Conservation (phyloP, 2,329 filamentous ascomycete species). For the Dothideomycetes sp. region DNA sequence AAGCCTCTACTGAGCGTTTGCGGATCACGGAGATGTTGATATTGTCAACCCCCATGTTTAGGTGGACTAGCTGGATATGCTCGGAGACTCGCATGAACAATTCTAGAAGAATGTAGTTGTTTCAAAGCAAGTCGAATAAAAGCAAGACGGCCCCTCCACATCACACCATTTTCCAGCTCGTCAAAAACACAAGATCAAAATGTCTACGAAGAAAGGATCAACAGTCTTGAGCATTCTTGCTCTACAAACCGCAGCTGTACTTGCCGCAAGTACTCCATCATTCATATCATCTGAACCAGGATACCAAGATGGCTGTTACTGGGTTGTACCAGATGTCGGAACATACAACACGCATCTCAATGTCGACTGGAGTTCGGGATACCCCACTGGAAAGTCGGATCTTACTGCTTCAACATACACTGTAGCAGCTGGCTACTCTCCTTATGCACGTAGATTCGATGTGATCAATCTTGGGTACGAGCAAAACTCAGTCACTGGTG, state of each 20-base stretch:
- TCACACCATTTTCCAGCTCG: too few relatives aligned
- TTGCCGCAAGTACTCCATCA: too few relatives aligned
- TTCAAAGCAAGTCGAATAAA: slow-evolving; percentile 1
- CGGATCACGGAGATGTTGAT: too few relatives aligned
- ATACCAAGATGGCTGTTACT: neutral
- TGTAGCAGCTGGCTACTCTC: neutral
- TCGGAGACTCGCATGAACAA: too few relatives aligned
- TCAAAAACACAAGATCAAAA: neutral
- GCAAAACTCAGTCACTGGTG: neutral
- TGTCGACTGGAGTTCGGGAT: neutral
- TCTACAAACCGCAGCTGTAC: neutral
- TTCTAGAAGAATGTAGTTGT: too few relatives aligned
- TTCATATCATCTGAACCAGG: neutral
- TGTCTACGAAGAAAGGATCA: slow-evolving; percentile 1
- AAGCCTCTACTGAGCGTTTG: too few relatives aligned
- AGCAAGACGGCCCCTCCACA: too few relatives aligned
- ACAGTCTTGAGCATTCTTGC: slow-evolving; percentile 1
- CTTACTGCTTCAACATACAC: neutral
- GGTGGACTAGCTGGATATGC: too few relatives aligned
- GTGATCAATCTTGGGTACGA: neutral
- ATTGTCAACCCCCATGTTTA: too few relatives aligned
- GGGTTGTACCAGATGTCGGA: neutral
- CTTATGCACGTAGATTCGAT: slow-evolving; percentile 1
- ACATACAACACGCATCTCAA: neutral
- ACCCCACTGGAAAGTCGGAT: neutral